phyloP scores from a whole-genome alignment of 2,329 filamentous ascomycete species.

The Curvularia sp. region DNA sequence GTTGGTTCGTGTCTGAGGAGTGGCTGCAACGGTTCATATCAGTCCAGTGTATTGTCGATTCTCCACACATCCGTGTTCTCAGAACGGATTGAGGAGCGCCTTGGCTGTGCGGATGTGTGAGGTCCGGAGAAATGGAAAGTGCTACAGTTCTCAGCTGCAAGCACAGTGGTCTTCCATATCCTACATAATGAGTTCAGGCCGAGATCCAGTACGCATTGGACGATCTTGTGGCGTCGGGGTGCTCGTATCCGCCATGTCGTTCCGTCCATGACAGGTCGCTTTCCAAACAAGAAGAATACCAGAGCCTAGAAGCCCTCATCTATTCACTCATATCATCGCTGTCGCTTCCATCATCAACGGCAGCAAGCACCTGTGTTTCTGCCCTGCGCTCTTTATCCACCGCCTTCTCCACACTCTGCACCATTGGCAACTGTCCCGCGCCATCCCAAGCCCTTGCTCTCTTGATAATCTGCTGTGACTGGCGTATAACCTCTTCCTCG shows the following conservation, averaged over 20 bases:
- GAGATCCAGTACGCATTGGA: too few species aligned
- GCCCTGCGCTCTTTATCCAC: conserved; percentile 31
- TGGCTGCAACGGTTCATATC: neutral
- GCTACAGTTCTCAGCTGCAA: neutral
- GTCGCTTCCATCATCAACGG: conserved; percentile 23
- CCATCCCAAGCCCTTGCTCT: conserved; percentile 62
- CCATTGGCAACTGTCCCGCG: conserved; percentile 14
- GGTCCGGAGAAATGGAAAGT: neutral
- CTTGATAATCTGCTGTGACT: conserved; percentile 75
- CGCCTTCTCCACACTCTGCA: conserved; percentile 34
- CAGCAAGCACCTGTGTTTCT: conserved; percentile 27
- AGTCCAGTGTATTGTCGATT: neutral
- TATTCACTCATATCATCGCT: conserved; percentile 35
- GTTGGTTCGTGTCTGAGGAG: neutral
- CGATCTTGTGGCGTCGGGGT: neutral
- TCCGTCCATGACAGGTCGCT: neutral
- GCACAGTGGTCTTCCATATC: neutral
- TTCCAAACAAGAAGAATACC: neutral
- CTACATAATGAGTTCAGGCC: neutral
- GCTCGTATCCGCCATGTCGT: neutral
- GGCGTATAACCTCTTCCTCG: conserved; percentile 85
- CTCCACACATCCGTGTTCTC: neutral
- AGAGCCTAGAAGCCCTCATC: neutral
- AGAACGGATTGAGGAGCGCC: neutral
- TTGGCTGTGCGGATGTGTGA: neutral